These are phyloP conservation scores for Ammopiptanthus mongolicus DNA, from an alignment of 306 rosid genomes.

Conservation along the genomic window DNA sequence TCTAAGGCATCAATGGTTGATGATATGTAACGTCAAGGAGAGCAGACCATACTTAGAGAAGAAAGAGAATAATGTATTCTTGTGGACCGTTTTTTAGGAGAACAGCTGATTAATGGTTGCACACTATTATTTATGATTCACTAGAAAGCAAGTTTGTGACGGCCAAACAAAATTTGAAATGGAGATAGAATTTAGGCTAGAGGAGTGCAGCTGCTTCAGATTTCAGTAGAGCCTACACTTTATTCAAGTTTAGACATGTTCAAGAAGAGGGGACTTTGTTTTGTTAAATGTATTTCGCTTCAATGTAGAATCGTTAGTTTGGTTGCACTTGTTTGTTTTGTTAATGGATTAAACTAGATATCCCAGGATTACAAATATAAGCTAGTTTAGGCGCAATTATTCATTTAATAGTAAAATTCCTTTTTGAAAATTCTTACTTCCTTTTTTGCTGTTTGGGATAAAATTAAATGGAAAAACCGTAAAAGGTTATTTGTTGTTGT, in stretches of 20 bases:
- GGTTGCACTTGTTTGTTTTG: constrained; percentile 1
- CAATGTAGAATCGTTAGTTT: not conserved
- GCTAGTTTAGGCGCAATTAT: not conserved
- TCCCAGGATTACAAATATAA: not conserved
- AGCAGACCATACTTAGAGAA: not conserved
- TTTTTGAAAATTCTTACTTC: not conserved
- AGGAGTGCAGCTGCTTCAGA: constrained; percentile 1
- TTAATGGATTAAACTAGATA: not conserved
- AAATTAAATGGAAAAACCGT: not conserved
- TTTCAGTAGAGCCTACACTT: not conserved
- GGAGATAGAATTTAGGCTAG: not conserved
- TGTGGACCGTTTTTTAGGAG: not conserved
- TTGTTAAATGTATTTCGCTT: not conserved
- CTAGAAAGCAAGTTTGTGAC: not conserved
- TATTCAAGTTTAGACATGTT: not conserved
- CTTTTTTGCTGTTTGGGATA: not conserved
- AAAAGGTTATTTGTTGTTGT: not conserved
- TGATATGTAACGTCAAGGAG: not conserved
- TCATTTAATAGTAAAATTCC: not conserved
- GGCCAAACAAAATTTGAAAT: not conserved
- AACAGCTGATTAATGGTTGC: not conserved
- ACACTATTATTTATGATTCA: not conserved
- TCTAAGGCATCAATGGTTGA: not conserved
- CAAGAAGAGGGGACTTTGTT: not conserved
- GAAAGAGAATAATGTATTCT: not conserved